Base-by-base conservation (phyloP, 2,329 filamentous ascomycete genomes). In the Monosporascus sp. region DNA sequence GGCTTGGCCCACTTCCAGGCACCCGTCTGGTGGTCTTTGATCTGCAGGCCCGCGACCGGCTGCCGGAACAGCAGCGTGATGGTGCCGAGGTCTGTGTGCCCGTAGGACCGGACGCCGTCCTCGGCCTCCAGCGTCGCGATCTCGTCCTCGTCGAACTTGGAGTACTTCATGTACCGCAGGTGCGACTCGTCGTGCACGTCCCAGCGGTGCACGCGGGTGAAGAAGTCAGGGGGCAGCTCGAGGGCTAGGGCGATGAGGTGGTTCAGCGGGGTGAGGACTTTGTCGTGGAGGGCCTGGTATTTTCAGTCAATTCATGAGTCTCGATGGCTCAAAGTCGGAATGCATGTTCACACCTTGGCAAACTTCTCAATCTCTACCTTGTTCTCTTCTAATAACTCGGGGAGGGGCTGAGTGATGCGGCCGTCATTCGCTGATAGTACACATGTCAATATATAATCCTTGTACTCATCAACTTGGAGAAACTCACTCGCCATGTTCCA, bases 321-420 rank as follows among this genome's bases (percentile, higher is more conserved):
- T 27, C 25, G 25, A 27, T 27, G 2, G 25, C 25, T 27, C 25
- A 27, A 27, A 27, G 25, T 27, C 25, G 25, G 25, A 8, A 27
- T 41, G 20, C 15, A 52, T 14, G 42, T 18, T 49, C 58, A 45
- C 52, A 65, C 62, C 51, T 68, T 71, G 51, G 70, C 74, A 62
- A 86, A 85, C 0, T 59, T 55, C 58, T 85, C 80, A 50, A 86
- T 83, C 54, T 84, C 78, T 0, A 72, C 61, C 8, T 79, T 72
- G 52, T 81, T 69, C 0, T 77, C 72, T 20, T 74, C 62, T 0
- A 85, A 63, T 0, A 82, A 60, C 0, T 72, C 60, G 0, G 79
- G 78, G 2, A 56, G 27, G 3, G 54, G 54, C 31, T 58, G 56
- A 3, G 54, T 58, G 41, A 58, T 58, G 31, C 51, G 47, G 6